A percentile compares a stretch with the other conserved stretches of the same genome.
Conservation (phyloP, 495 filamentous ascomycete species). For the Platismatia glauca region DNA sequence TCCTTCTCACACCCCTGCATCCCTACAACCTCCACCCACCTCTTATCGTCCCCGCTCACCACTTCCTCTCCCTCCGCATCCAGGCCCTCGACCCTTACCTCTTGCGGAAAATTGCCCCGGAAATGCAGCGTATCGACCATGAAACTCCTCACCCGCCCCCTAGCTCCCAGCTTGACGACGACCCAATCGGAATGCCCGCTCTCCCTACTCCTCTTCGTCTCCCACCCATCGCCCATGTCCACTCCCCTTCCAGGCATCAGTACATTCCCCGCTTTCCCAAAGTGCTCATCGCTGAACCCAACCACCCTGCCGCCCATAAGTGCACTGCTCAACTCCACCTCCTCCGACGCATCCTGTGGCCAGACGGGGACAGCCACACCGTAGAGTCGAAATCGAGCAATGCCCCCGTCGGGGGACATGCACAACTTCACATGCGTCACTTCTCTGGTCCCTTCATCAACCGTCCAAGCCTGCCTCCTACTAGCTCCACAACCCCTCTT, state of each 20-base stretch:
- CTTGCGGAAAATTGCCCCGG: constrained; percentile 79
- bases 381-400: constrained; percentile 75
- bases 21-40: constrained; percentile 61
- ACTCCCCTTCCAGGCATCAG: constrained; percentile 76
- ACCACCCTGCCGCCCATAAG: constrained; percentile 72
- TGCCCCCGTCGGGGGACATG: constrained; percentile 95
- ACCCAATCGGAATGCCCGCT: constrained; percentile 81
- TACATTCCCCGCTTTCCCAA: constrained; percentile 72
- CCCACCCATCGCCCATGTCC: constrained; percentile 95
- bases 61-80: constrained; percentile 50
- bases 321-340: constrained; percentile 76
- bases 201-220: constrained; percentile 70
- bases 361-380: constrained; percentile 69
- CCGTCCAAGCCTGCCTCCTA: constrained; percentile 69
- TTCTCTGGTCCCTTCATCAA: constrained; percentile 46
- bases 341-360: constrained; percentile 47
- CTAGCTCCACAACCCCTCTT: constrained; percentile 64
- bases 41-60: constrained; percentile 49
- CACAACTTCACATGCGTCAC: constrained; percentile 76
- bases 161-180: constrained; percentile 65
- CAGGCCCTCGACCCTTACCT: constrained; percentile 50
- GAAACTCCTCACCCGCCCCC: constrained; percentile 59
- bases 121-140: constrained; percentile 87
- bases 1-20: constrained; percentile 68
- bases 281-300: constrained; percentile 77